Percentiles rank a stretch among this genome's conserved stretches.
Evolutionary conservation across 192 early-diverging fungal genomes (phyloP).

Genomic region (Entomortierella chlamydospora): DNA sequence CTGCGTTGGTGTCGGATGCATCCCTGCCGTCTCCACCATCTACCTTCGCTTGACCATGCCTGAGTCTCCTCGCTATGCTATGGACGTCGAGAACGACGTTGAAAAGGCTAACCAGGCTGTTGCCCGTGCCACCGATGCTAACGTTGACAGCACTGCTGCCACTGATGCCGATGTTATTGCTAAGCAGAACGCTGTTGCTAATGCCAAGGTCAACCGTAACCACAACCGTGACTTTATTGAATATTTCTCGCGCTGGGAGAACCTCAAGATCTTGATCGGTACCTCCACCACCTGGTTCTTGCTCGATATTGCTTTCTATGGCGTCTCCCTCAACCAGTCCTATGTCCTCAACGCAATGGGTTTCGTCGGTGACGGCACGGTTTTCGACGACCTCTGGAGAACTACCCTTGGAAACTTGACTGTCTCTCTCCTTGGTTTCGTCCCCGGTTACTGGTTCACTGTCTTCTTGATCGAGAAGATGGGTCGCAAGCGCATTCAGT

Average conservation of each 20-base stretch:
- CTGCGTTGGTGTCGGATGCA: conserved; percentile 79
- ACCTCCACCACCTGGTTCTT: conserved; percentile 84
- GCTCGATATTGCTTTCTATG: conserved; percentile 83
- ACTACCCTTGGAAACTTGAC: conserved; percentile 91
- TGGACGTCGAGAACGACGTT: conserved; percentile 64
- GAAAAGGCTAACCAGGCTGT: conserved; percentile 51
- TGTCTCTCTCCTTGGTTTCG: conserved; percentile 84
- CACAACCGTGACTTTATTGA: conserved; percentile 70
- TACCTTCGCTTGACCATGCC: conserved; percentile 92
- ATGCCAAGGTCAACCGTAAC: conserved; percentile 54
- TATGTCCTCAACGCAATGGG: conserved; percentile 81
- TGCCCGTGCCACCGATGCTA: conserved; percentile 58
- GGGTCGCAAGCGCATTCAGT: conserved; percentile 95
- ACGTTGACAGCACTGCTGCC: conserved; percentile 68
- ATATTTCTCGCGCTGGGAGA: conserved; percentile 85
- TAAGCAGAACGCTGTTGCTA: conserved; percentile 36
- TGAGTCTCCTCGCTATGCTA: conserved; percentile 87
- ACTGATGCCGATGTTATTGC: conserved; percentile 60
- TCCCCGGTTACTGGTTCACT: conserved; percentile 97
- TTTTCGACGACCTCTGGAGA: conserved; percentile 72
- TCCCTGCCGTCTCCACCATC: conserved; percentile 83
- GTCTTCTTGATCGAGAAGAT: conserved; percentile 89
- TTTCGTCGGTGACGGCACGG: conserved; percentile 66
- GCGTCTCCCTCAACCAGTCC: conserved; percentile 77
- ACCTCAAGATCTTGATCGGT: conserved; percentile 83